Evolutionary conservation across 768 basidiomycete genomes (phyloP).

Genomic region (Pisolithus marmoratus): DNA sequence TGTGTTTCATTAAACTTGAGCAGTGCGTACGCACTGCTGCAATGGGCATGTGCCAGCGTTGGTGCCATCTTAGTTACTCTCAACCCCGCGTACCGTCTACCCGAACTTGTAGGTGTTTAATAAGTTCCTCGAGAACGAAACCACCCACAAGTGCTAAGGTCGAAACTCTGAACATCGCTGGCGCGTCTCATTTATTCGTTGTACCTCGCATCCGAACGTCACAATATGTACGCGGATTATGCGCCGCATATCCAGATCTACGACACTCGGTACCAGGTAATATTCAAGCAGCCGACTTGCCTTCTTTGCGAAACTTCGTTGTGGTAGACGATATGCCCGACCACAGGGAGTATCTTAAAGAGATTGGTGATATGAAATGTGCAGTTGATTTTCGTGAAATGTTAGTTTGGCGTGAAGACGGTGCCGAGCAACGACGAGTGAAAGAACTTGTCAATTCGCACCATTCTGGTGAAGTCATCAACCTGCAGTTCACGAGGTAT

Average conservation of each 20-base stretch:
- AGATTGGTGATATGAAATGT: conserved; percentile 38
- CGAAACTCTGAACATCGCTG: conserved; percentile 54
- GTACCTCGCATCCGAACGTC: conserved; percentile 67
- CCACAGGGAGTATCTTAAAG: conserved; percentile 33
- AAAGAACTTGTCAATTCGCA: conserved; percentile 37
- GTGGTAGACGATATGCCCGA: conserved; percentile 58
- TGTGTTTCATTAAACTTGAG: neutral
- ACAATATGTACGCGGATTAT: conserved; percentile 55
- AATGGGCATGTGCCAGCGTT: conserved; percentile 83
- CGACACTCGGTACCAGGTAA: conserved; percentile 42
- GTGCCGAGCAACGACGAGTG: conserved; percentile 37
- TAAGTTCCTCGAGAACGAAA: neutral
- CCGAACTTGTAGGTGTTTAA: conserved; percentile 53
- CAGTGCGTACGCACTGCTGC: conserved; percentile 74
- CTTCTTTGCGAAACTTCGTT: conserved; percentile 56
- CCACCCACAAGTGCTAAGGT: conserved; percentile 37
- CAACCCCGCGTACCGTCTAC: conserved; percentile 72
- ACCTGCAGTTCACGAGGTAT: conserved; percentile 82
- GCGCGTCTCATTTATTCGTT: conserved; percentile 63
- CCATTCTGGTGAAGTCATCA: conserved; percentile 66
- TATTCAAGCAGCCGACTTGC: conserved; percentile 54
- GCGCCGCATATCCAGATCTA: conserved; percentile 53
- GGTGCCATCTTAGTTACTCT: conserved; percentile 81
- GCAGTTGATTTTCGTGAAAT: conserved; percentile 69
- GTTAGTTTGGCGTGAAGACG: conserved; percentile 60